phyloP scores from a whole-genome alignment of 805 yeast species.

The Pichia manshurica region DNA sequence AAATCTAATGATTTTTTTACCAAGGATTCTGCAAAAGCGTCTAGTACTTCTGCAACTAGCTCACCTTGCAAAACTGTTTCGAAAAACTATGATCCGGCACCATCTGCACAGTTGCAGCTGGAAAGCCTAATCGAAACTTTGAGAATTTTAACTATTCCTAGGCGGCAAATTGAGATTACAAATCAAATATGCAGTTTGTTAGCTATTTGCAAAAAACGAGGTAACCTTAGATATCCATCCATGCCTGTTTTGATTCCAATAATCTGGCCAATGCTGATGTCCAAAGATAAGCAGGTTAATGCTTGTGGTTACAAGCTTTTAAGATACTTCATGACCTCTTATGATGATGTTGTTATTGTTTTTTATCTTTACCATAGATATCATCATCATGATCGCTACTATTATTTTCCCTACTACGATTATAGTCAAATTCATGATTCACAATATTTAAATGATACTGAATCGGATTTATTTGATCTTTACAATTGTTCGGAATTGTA shows the following conservation, averaged over 20 bases:
- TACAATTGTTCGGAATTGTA: neutral
- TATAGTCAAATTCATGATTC: conserved; percentile 1
- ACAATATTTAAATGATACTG: neutral
- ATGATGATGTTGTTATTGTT: conserved; percentile 4
- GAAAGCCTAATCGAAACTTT: conserved; percentile 1
- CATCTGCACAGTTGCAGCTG: neutral
- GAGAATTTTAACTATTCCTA: neutral
- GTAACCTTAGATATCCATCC: neutral
- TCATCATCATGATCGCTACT: conserved; percentile 7
- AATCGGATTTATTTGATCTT: conserved; percentile 4
- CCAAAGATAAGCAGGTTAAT: conserved; percentile 3
- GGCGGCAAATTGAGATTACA: conserved; percentile 7
- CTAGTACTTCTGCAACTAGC: neutral
- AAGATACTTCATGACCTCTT: conserved; percentile 2
- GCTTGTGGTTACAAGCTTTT: conserved; percentile 12
- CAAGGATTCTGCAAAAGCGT: too few relatives aligned
- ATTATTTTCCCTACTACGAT: conserved; percentile 3
- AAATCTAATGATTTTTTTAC: too few relatives aligned
- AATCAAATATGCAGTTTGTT: conserved; percentile 8
- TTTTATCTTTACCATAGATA: conserved; percentile 3
- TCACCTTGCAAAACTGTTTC: neutral
- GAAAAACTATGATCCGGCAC: neutral
- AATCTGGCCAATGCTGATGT: conserved; percentile 11
- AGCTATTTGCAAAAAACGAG: neutral
- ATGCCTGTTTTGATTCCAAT: conserved; percentile 2